phyloP scores from a whole-genome alignment of 1,284 basidiomycete species.

The Tilletia setariae region DNA sequence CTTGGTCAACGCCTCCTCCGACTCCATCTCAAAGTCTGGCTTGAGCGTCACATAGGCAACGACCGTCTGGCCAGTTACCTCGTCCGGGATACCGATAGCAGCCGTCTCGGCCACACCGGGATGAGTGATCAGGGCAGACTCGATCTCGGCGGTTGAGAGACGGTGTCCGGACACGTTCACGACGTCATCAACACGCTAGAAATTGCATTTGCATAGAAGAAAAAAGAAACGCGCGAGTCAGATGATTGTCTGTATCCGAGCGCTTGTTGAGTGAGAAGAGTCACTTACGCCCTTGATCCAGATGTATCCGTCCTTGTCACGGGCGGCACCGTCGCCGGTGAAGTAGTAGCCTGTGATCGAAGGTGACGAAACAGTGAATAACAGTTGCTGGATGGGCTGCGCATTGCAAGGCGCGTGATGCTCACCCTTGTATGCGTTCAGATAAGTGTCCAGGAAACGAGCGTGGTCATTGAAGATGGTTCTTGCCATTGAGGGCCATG shows the following conservation, averaged over 20 bases:
- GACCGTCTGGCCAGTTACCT: conserved; percentile 52
- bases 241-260: too few relatives aligned
- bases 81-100: conserved; percentile 51
- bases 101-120: conserved; percentile 93
- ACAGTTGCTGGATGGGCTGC: background rate
- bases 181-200: conserved; percentile 75
- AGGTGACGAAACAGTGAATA: conserved; percentile 56
- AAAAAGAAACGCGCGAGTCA: background rate
- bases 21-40: conserved; percentile 74
- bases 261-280: background rate
- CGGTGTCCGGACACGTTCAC: conserved; percentile 79
- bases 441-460: conserved; percentile 88
- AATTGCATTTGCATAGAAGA: background rate
- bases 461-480: conserved; percentile 89
- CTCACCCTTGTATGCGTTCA: conserved; percentile 62
- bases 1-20: conserved; percentile 73
- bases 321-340: conserved; percentile 91
- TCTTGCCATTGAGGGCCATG: conserved; percentile 96
- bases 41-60: conserved; percentile 61
- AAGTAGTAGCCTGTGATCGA: conserved; percentile 69
- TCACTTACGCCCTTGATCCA: conserved; percentile 70
- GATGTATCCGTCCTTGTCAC: conserved; percentile 89
- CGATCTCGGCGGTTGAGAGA: conserved; percentile 94
- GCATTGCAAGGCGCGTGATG: background rate
- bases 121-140: conserved; percentile 90